Conservation (phyloP, 441 rosid species). For the Codiaeum variegatum region DNA sequence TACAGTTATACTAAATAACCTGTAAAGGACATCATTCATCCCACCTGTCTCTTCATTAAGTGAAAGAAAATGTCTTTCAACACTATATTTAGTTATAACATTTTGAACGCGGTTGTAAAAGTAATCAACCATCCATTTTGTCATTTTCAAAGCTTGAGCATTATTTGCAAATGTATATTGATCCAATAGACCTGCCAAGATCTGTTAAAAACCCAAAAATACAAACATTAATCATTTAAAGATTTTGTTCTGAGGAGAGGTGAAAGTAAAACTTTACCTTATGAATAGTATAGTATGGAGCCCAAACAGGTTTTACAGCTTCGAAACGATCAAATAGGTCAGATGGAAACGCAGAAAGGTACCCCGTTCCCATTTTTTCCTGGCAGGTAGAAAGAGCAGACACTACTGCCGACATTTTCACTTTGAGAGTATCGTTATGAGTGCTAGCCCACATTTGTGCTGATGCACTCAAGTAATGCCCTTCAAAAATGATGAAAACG, state of each 20-base stretch:
- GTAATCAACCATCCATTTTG: slow-evolving; percentile 52
- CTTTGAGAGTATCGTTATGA: slow-evolving; percentile 55
- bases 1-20: slow-evolving; percentile 42
- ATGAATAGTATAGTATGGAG: slow-evolving; percentile 96
- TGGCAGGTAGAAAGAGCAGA: slow-evolving; percentile 72
- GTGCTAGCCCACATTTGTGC: slow-evolving; percentile 98
- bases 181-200: slow-evolving; percentile 58
- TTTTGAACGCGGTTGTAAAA: slow-evolving; percentile 49
- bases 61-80: slow-evolving; percentile 45
- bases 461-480: slow-evolving; percentile 91
- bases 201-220: slow-evolving; percentile 29
- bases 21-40: slow-evolving; percentile 59
- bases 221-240: slow-evolving; percentile 2
- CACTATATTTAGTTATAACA: slow-evolving; percentile 33
- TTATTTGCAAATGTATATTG: slow-evolving; percentile 45
- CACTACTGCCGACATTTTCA: slow-evolving; percentile 67
- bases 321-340: slow-evolving; percentile 84
- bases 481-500: slow-evolving; percentile 38
- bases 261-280: slow-evolving; percentile 43
- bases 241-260: not conserved
- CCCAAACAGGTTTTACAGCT: slow-evolving; percentile 83
- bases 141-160: slow-evolving; percentile 44
- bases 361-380: slow-evolving; percentile 63
- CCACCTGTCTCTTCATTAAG: slow-evolving; percentile 67
- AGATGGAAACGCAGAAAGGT: slow-evolving; percentile 89